These are phyloP conservation scores for Zanthoxylum bungeanum DNA, from an alignment of 345 rosid genomes.

Conservation along the genomic window DNA sequence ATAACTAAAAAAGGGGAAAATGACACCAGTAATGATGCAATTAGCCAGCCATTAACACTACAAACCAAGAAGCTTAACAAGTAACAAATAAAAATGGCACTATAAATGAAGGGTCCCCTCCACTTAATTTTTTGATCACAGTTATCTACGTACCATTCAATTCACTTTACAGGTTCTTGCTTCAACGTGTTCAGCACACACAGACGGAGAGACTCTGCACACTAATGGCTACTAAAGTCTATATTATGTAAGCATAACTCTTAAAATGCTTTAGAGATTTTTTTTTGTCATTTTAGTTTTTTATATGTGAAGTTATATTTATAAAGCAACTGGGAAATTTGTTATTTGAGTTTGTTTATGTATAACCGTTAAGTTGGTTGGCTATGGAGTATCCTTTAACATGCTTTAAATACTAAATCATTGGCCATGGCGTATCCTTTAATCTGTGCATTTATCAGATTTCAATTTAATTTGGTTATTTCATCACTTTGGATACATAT, in stretches of 20 bases:
- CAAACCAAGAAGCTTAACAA: constrained; percentile 6
- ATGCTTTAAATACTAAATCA: too few relatives aligned
- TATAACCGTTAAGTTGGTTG: not conserved
- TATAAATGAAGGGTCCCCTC: constrained; percentile 30
- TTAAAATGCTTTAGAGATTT: not conserved
- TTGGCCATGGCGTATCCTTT: too few relatives aligned
- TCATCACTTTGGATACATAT: not conserved
- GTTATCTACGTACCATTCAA: not conserved
- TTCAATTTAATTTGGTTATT: not conserved
- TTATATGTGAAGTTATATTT: too few relatives aligned
- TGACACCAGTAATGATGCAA: constrained; percentile 14
- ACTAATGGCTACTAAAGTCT: constrained; percentile 64
- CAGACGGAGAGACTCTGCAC: too few relatives aligned
- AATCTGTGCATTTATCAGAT: not conserved
- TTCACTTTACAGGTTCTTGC: not conserved
- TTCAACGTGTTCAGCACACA: not conserved
- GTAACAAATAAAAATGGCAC: too few relatives aligned
- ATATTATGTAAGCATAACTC: constrained; percentile 43
- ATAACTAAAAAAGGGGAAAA: not conserved
- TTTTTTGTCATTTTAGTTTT: too few relatives aligned
- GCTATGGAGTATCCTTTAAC: too few relatives aligned
- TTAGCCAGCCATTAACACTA: constrained; percentile 2
- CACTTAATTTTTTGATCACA: constrained; percentile 4
- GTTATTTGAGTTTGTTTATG: too few relatives aligned
- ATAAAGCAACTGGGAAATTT: too few relatives aligned